Evolutionary conservation across 305 asterid genomes (phyloP), one percentile per base, ranked within the genome.

Genomic region (Ilex paraguariensis): DNA sequence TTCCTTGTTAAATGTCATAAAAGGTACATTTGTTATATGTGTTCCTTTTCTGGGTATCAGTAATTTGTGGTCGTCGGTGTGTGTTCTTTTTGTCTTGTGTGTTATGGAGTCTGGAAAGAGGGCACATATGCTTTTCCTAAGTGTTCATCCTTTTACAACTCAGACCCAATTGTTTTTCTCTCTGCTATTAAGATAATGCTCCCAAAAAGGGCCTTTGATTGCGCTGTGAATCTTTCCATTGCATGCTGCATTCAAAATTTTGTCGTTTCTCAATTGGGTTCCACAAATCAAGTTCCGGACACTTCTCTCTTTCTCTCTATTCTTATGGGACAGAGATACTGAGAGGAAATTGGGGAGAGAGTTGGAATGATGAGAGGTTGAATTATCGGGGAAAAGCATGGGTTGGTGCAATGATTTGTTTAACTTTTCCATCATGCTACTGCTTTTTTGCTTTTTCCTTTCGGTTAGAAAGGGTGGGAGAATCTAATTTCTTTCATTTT

Each of bases 201-300:
- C 63, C 77, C 69, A 66, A 81, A 74, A 72, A 68, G 64, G 39
- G 75, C 96, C 93, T 78, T 81, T 86, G 79, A 90, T 87, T 87
- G 93, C 87, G 96, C 87, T 74, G 59, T 80, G 66, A 81, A 77
- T 77, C 76, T 78, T 59, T 69, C 75, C 73, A 72, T 68, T 70
- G 31, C 63, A 31, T 72, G 60, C 68, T 76, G 69, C 60, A 59
- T 66, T 67, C 66, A 51, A 66, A 73, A 32, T 59, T 50, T 51
- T 48, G 7, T 45, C 60, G 33, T 55, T 64, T 75, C 55, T 12
- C 61, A 8, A 10, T 5, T 7, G 10, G 13, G 52, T 8, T 46
- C 52, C 52, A 8, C 52, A 10, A 46, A 21, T 21, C 12, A 17
- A 56, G 31, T 28, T 56, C 16, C 3, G 42, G 14, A 5, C 42